phyloP scores from a whole-genome alignment of 2,329 filamentous ascomycete species.

The Sporothrix humicola region DNA sequence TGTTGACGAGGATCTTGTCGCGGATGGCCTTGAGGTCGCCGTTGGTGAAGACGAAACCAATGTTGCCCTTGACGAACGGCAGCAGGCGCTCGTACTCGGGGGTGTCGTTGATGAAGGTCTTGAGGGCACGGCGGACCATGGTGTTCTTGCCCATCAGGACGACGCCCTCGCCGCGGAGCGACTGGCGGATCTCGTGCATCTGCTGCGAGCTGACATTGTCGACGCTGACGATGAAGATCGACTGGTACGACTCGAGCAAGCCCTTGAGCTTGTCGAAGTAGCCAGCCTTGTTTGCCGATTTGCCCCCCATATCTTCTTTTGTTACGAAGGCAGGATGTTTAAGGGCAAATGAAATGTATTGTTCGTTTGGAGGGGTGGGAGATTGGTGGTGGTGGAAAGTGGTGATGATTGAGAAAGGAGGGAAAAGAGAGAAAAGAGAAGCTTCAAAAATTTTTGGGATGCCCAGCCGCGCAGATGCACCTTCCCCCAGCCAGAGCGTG shows the following conservation, averaged over 20 bases:
- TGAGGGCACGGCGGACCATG: conserved; percentile 98
- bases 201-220: conserved; percentile 99
- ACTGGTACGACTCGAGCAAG: conserved; percentile 95
- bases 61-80: conserved; percentile 94
- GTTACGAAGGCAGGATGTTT: conserved; percentile 95
- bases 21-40: conserved; percentile 87
- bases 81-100: conserved; percentile 99
- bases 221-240: conserved; percentile 95
- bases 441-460: conserved; percentile 21
- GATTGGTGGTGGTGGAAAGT: conserved; percentile 30
- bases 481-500: neutral
- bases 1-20: conserved; percentile 94
- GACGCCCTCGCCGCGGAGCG: conserved; percentile 88
- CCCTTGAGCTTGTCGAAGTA: conserved; percentile 99
- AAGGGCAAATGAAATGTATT: conserved; percentile 68
- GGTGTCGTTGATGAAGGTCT: conserved; percentile 86
- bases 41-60: conserved; percentile 99
- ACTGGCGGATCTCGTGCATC: conserved; percentile 99
- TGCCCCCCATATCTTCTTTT: conserved; percentile 99
- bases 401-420: conserved; percentile 17
- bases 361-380: conserved; percentile 26
- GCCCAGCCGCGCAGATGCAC: conserved; percentile 10
- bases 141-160: conserved; percentile 99
- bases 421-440: neutral
- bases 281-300: conserved; percentile 82